A percentile compares a stretch with the other conserved stretches of the same genome.
Evolutionary conservation across 768 basidiomycete genomes (phyloP).

Genomic region (Rhodotorula toruloides): DNA sequence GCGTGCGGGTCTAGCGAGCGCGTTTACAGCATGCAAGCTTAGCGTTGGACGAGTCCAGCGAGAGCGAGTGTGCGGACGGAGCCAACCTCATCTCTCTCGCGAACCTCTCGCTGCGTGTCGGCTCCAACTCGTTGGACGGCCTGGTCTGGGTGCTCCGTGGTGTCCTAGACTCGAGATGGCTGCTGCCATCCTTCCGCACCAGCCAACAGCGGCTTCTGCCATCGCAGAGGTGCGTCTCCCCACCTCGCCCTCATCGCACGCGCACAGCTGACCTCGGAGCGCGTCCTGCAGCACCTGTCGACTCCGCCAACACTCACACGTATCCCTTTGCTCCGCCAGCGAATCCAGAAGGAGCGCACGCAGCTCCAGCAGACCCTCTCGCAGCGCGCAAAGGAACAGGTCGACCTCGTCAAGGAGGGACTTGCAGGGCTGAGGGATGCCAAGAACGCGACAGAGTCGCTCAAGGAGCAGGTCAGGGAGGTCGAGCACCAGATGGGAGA

Average conservation of each 20-base stretch:
- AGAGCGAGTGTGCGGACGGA: no score
- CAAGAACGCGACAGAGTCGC: slow-evolving; percentile 56
- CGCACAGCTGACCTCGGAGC: neutral
- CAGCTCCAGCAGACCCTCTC: slow-evolving; percentile 86
- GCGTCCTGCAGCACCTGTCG: slow-evolving; percentile 27
- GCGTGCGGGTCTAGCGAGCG: no score
- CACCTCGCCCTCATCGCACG: neutral
- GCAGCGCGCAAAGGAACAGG: slow-evolving; percentile 84
- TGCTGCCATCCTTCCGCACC: neutral
- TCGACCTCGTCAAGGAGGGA: slow-evolving; percentile 83
- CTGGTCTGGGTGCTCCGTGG: no score
- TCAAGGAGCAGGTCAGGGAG: slow-evolving; percentile 74
- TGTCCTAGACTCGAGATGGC: neutral
- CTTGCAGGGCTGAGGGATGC: slow-evolving; percentile 41
- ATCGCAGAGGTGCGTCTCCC: slow-evolving; percentile 25
- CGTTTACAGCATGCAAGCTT: no score
- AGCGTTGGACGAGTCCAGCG: no score
- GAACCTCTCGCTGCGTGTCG: no score
- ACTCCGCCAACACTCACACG: slow-evolving; percentile 58
- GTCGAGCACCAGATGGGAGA: slow-evolving; percentile 72
- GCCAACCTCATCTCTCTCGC: no score
- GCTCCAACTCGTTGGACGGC: no score
- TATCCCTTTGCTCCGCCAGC: slow-evolving; percentile 80
- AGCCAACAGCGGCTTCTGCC: slow-evolving; percentile 25
- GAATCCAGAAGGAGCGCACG: slow-evolving; percentile 91